A percentile compares a stretch with the other conserved stretches of the same genome.
Evolutionary conservation across 768 basidiomycete species (phyloP).

Genomic region (Boletus subparvulus): DNA sequence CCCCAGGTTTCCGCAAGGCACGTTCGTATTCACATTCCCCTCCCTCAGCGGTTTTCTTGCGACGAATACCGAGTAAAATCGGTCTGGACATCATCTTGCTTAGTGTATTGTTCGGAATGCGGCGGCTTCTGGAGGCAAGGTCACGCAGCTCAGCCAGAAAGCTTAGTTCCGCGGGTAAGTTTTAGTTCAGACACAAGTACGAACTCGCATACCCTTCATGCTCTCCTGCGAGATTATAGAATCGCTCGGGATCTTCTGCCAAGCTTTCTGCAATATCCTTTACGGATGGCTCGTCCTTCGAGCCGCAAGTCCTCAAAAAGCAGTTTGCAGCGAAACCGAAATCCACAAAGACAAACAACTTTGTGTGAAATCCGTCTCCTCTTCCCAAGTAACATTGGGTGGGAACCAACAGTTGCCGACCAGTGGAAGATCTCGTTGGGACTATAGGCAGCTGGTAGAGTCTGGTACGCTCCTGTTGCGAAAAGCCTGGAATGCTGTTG

Average conservation of each 20-base stretch:
- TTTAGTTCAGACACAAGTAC: not conserved
- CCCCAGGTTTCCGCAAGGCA: constrained; percentile 56
- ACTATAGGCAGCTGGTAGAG: constrained; percentile 63
- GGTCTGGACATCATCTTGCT: constrained; percentile 64
- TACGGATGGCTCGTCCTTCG: constrained; percentile 78
- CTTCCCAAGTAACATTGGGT: constrained; percentile 65
- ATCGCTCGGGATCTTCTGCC: constrained; percentile 60
- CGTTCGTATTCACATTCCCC: constrained; percentile 45
- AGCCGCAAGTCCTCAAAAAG: constrained; percentile 82
- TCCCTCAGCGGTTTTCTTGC: constrained; percentile 45
- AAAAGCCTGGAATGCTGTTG: constrained; percentile 47
- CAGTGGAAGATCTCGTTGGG: not conserved
- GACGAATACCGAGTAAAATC: constrained; percentile 69
- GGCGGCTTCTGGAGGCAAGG: constrained; percentile 64
- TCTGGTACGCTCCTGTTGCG: constrained; percentile 45
- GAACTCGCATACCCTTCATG: constrained; percentile 51
- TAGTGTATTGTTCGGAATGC: constrained; percentile 46
- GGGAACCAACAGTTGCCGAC: constrained; percentile 45
- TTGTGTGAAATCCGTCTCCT: constrained; percentile 63
- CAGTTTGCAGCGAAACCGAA: constrained; percentile 76
- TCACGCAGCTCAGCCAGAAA: constrained; percentile 79
- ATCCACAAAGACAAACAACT: constrained; percentile 83
- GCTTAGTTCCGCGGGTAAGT: constrained; percentile 35
- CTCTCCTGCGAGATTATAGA: constrained; percentile 66
- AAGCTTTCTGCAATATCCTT: constrained; percentile 73